A percentile compares a stretch with the other conserved stretches of the same genome.
Conservation (phyloP, 257 asterid species). For the Ilex asprella region DNA sequence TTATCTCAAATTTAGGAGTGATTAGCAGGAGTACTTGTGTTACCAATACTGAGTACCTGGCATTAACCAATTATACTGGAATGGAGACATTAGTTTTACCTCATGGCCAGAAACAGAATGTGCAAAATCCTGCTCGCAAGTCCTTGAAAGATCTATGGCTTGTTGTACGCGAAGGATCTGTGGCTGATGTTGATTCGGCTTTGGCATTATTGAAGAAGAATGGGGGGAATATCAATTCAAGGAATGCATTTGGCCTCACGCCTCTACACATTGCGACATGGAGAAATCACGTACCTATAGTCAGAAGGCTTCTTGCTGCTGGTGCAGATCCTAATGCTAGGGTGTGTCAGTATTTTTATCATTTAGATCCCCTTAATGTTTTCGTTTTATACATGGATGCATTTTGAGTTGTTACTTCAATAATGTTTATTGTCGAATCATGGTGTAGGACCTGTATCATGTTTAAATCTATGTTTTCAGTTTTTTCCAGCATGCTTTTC, state of each 20-base stretch:
- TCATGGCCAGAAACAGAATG: constrained; percentile 48
- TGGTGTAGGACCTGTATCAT: no score
- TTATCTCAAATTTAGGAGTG: no score
- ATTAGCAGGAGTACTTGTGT: no score
- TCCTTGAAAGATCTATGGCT: constrained; percentile 66
- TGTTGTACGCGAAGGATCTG: constrained; percentile 61
- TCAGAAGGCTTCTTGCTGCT: constrained; percentile 86
- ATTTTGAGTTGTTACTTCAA: no score
- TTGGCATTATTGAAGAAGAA: constrained; percentile 64
- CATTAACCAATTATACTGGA: constrained; percentile 1
- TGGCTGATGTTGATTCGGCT: constrained; percentile 62
- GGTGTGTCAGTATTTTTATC: constrained; percentile 47
- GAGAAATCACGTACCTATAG: constrained; percentile 85
- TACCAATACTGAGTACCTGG: neutral
- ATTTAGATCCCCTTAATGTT: constrained; percentile 17
- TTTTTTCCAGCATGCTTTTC: no score
- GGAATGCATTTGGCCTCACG: constrained; percentile 73
- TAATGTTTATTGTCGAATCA: no score
- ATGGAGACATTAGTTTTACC: constrained; percentile 53
- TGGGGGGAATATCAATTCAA: constrained; percentile 72
- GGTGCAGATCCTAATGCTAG: constrained; percentile 99
- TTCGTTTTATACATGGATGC: no score
- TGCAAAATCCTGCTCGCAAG: constrained; percentile 35
- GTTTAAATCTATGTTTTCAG: no score
- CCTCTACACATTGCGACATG: constrained; percentile 93